Evolutionary conservation across 805 yeast species (phyloP).

Genomic region (Ogataea trehaloabstinens): DNA sequence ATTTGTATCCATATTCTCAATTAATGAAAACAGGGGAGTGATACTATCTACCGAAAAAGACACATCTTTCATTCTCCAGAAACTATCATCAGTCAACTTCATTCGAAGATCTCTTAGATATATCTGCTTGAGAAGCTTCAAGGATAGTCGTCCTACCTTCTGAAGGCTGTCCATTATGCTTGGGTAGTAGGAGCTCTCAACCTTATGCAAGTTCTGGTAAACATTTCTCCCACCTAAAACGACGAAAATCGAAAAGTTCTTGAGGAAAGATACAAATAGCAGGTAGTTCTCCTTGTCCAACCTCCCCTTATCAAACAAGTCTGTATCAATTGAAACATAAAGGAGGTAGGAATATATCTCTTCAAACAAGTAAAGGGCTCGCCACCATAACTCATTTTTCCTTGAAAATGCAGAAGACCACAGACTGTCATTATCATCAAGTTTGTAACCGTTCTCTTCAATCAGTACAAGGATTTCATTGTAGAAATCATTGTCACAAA

Average conservation of each 20-base stretch:
- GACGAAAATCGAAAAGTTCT: conserved; percentile 44
- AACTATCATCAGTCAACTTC: conserved; percentile 43
- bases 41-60: conserved; percentile 17
- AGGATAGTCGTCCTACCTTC: conserved; percentile 32
- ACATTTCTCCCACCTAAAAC: conserved; percentile 23
- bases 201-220: conserved; percentile 6
- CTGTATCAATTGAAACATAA: conserved; percentile 64
- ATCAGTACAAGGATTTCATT: conserved; percentile 15
- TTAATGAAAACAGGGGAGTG: conserved; percentile 16
- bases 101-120: conserved; percentile 66
- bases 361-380: conserved; percentile 48
- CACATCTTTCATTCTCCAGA: conserved; percentile 48
- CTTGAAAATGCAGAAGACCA: conserved; percentile 16
- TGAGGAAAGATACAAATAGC: conserved; percentile 46
- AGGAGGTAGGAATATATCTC: conserved; percentile 68
- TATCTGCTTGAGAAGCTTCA: conserved; percentile 60
- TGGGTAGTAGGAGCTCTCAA: conserved; percentile 8
- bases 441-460: conserved; percentile 14
- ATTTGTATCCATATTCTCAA: conserved; percentile 17
- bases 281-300: conserved; percentile 38
- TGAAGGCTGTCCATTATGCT: conserved; percentile 14
- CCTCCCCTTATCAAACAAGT: conserved; percentile 45
- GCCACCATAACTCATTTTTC: conserved; percentile 28
- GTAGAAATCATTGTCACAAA: conserved; percentile 20
- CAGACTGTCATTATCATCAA: conserved; percentile 11